These are phyloP conservation scores for Dillenia suffruticosa DNA, from an alignment of 164 flowering plant genomes.

Conservation along the genomic window DNA sequence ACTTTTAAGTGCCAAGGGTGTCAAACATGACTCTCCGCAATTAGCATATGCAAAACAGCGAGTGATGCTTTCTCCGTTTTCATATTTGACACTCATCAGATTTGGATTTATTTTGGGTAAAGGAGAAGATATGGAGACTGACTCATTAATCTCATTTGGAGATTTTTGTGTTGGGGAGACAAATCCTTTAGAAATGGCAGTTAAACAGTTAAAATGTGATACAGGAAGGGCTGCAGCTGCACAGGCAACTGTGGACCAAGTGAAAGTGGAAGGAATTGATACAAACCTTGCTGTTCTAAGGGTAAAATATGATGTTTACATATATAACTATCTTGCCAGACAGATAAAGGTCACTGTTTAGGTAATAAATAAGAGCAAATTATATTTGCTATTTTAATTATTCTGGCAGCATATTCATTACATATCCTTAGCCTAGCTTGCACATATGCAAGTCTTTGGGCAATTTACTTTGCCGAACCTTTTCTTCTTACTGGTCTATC, in stretches of 20 bases:
- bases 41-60: constrained; percentile 16
- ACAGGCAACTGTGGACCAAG: constrained; percentile 80
- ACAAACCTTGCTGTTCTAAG: constrained; percentile 83
- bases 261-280: constrained; percentile 89
- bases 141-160: constrained; percentile 27
- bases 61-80: constrained; percentile 31
- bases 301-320: constrained; percentile 30
- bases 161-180: constrained; percentile 61
- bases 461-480: too few species aligned
- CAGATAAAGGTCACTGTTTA: too few species aligned
- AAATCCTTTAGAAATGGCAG: constrained; percentile 63
- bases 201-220: constrained; percentile 49
- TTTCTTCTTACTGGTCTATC: too few species aligned
- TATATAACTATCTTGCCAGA: too few species aligned
- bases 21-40: constrained; percentile 18
- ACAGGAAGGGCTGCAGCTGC: constrained; percentile 77
- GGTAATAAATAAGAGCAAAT: too few species aligned
- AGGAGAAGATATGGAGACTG: constrained; percentile 25
- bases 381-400: too few species aligned
- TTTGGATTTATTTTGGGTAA: constrained; percentile 42
- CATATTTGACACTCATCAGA: constrained; percentile 44
- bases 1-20: constrained; percentile 21
- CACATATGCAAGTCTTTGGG: too few species aligned
- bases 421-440: too few species aligned
- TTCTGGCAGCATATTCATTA: too few species aligned